These are phyloP conservation scores for Combretum micranthum DNA, from an alignment of 345 rosid genomes.

Conservation along the genomic window DNA sequence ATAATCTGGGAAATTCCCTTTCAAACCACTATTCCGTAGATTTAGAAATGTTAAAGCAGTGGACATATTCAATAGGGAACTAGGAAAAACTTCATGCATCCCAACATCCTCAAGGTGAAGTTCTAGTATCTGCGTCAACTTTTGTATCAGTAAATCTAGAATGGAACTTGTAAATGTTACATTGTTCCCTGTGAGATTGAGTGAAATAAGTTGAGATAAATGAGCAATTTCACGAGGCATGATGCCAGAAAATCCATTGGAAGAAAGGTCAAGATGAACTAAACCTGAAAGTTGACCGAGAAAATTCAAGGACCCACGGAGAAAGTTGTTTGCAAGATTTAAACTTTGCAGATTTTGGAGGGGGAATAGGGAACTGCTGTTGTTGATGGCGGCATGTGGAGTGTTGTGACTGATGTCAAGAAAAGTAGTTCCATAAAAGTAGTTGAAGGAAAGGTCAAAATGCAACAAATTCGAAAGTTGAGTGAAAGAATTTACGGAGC, in stretches of 20 bases:
- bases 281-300: neutral
- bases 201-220: neutral
- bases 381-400: too few relatives aligned
- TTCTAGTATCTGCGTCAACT: slow-evolving; percentile 2
- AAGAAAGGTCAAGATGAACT: neutral
- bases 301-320: too few relatives aligned
- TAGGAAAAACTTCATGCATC: slow-evolving; percentile 3
- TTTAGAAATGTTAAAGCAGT: neutral
- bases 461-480: neutral
- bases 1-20: neutral
- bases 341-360: too few relatives aligned
- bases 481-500: neutral
- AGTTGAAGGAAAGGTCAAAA: too few relatives aligned
- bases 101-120: neutral
- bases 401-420: too few relatives aligned
- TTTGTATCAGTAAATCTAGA: neutral
- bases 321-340: too few relatives aligned
- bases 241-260: neutral
- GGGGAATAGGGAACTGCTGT: too few relatives aligned
- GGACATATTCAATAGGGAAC: slow-evolving; percentile 5
- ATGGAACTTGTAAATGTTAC: neutral
- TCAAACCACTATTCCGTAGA: neutral
- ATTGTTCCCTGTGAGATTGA: neutral
- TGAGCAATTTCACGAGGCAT: slow-evolving; percentile 3
- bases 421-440: too few relatives aligned